Conservation (phyloP, 2,329 filamentous ascomycete genomes). For the Talaromyces sp. region DNA sequence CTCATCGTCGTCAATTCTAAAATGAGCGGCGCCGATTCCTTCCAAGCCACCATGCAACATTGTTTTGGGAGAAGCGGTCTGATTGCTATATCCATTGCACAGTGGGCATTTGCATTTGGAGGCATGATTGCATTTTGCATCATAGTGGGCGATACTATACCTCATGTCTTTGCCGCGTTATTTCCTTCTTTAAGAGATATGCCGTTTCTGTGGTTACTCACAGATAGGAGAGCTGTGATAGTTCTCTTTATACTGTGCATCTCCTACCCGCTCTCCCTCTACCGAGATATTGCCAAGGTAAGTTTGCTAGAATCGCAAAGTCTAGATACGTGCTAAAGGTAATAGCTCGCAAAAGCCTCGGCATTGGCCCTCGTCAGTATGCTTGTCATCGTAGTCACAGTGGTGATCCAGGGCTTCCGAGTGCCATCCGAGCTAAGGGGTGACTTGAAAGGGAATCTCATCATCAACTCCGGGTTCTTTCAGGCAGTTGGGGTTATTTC, state of each 20-base stretch:
- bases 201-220: constrained; percentile 76
- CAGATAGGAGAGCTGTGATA: constrained; percentile 78
- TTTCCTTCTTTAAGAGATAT: constrained; percentile 72
- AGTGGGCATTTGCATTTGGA: constrained; percentile 98
- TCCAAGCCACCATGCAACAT: constrained; percentile 92
- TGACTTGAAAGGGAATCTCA: constrained; percentile 65
- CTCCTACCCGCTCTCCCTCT: constrained; percentile 87
- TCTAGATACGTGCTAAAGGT: constrained; percentile 30
- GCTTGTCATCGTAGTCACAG: constrained; percentile 81
- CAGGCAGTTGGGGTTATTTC: constrained; percentile 98
- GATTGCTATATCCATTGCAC: constrained; percentile 84
- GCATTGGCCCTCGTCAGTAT: constrained; percentile 91
- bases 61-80: constrained; percentile 88
- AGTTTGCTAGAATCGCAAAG: constrained; percentile 1
- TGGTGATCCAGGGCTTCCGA: constrained; percentile 76
- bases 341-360: constrained; percentile 88
- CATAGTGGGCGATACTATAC: constrained; percentile 94
- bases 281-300: constrained; percentile 96
- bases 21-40: constrained; percentile 86
- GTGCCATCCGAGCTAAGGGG: constrained; percentile 71
- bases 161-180: constrained; percentile 77
- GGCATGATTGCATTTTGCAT: constrained; percentile 98
- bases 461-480: constrained; percentile 84
- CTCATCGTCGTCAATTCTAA: constrained; percentile 98
- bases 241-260: constrained; percentile 80